Conservation (phyloP, 768 basidiomycete species). For the Holtermanniella nyarrowii region DNA sequence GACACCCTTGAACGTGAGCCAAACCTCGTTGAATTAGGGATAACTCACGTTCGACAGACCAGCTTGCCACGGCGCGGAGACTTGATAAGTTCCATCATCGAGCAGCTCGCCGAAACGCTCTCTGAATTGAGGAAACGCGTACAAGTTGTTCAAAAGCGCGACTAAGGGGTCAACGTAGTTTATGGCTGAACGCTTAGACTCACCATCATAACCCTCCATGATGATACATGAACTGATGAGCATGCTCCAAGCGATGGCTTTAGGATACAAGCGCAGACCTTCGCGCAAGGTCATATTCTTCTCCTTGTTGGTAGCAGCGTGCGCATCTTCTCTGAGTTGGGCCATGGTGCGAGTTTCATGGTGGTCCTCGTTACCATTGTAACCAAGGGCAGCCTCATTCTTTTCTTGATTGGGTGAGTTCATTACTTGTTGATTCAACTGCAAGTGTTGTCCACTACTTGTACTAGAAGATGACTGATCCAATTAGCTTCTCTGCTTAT, state of each 20-base stretch:
- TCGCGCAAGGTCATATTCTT: conserved; percentile 37
- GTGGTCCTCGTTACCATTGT: too few relatives aligned
- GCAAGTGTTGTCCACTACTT: too few relatives aligned
- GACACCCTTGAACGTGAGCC: conserved; percentile 18
- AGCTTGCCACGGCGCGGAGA: conserved; percentile 43
- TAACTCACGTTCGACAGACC: conserved; percentile 36
- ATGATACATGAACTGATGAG: conserved; percentile 25
- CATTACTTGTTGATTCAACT: too few relatives aligned
- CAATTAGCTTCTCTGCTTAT: too few relatives aligned
- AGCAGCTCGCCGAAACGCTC: conserved; percentile 26
- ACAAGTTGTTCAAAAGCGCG: background rate
- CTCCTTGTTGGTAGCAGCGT: conserved; percentile 22
- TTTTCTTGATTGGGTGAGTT: too few relatives aligned
- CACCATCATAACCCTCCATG: conserved; percentile 38
- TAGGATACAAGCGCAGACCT: conserved; percentile 39
- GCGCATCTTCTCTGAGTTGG: background rate
- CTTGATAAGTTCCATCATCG: conserved; percentile 33
- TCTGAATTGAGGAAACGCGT: conserved; percentile 37
- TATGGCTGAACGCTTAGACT: background rate
- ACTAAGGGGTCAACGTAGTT: background rate
- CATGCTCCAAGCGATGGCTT: conserved; percentile 40
- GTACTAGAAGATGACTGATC: too few relatives aligned
- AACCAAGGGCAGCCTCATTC: too few relatives aligned
- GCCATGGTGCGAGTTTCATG: too few relatives aligned
- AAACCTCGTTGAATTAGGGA: background rate